Percentiles rank a stretch among this genome's conserved stretches.
Conservation (phyloP, 1,139 yeast genomes). For the Cylindricascospora bacillispora region DNA sequence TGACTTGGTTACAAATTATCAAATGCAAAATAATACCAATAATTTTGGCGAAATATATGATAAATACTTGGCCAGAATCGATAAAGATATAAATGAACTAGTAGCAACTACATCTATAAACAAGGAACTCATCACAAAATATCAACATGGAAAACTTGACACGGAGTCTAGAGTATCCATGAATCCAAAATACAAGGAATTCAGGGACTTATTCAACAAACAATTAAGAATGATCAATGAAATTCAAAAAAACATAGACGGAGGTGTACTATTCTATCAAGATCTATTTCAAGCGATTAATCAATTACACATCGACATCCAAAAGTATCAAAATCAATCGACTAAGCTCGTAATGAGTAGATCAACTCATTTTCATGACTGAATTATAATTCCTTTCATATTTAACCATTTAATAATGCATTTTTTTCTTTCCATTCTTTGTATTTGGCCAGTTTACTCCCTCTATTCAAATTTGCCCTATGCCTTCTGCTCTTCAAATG, state of each 20-base stretch:
- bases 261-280: conserved; percentile 60
- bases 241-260: conserved; percentile 44
- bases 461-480: conserved; percentile 30
- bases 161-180: too few species aligned
- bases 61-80: too few species aligned
- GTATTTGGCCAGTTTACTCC: conserved; percentile 32
- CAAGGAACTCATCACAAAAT: too few species aligned
- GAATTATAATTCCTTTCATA: too few species aligned
- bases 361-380: too few species aligned
- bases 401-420: too few species aligned
- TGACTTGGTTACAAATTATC: too few species aligned
- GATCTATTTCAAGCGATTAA: conserved; percentile 43
- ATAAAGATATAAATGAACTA: too few species aligned
- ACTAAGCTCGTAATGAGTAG: not conserved
- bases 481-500: conserved; percentile 64
- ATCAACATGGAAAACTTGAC: too few species aligned
- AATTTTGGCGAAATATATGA: too few species aligned
- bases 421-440: conserved; percentile 28
- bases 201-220: not conserved
- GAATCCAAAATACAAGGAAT: not conserved
- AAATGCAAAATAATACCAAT: too few species aligned
- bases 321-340: conserved; percentile 2
- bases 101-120: too few species aligned
- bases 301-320: conserved; percentile 32
- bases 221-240: conserved; percentile 5